Evolutionary conservation across 768 basidiomycete genomes (phyloP), one percentile per base, ranked within the genome.

Genomic region (Dacryopinax primogenitus): DNA sequence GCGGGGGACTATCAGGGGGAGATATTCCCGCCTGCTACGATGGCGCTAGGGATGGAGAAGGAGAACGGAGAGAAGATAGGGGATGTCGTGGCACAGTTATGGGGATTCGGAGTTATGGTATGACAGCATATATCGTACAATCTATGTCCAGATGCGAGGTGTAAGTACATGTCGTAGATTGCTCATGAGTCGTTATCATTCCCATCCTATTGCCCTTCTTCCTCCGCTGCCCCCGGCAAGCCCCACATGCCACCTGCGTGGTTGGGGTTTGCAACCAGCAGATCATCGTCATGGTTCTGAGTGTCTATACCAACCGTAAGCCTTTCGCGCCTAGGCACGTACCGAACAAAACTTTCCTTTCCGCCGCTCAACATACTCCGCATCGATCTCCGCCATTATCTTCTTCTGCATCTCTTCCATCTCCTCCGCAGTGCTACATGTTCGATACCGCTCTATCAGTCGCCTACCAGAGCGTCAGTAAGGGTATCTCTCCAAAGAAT

Each of bases 361-460:
- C 2, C 76, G 76, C 64, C 88, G 76, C 66, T 82, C 80, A 33
- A 78, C 75, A 73, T 86, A 90, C 63, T 76, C 81, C 21, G 75
- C 75, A 73, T 89, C 83, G 18, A 88, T 79, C 68, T 92, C 86
- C 1, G 80, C 75, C 62, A 92, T 84, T 62, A 91, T 85, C 32
- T 74, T 75, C 28, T 87, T 82, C 72, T 93, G 90, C 75, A 80
- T 81, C 6, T 72, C 76, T 1, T 71, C 71, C 23, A 92, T 77
- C 34, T 87, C 85, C 11, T 77, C 81, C 0, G 86, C 78, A 0
- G 82, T 82, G 1, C 72, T 75, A 71, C 94, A 97, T 35, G 79
- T 85, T 67, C 81, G 79, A 72, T 99, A 99, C 58, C 80, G 81
- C 65, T 88, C 83, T 63, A 99, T 76, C 66, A 87, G 84, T 1